Evolutionary conservation across 164 flowering plant species (phyloP).

Genomic region (Vitis riparia): DNA sequence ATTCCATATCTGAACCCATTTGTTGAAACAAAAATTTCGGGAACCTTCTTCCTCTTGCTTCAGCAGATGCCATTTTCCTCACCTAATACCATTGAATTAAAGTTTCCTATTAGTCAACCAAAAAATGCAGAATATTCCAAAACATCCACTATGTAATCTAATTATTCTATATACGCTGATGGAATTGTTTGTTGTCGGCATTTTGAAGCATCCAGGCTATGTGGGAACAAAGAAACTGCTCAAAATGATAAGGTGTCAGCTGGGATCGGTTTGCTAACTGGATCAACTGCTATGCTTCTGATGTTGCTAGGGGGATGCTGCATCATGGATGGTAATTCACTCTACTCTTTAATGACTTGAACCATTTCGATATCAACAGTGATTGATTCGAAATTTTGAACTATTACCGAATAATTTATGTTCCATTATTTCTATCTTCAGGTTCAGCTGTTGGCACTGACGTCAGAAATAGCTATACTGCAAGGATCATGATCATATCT

Average conservation of each 20-base stretch:
- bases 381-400: no score
- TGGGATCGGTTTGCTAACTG: background rate
- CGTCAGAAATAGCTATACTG: constrained; percentile 7
- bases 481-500: constrained; percentile 26
- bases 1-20: no score
- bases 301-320: background rate
- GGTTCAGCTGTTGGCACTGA: constrained; percentile 21
- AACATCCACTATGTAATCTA: no score
- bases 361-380: no score
- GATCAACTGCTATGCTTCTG: background rate
- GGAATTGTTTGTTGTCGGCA: background rate
- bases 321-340: background rate
- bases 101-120: no score
- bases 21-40: no score
- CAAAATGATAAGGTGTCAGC: background rate
- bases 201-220: background rate
- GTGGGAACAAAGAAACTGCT: background rate
- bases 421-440: constrained; percentile 1
- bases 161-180: background rate
- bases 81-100: no score
- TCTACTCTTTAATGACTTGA: no score
- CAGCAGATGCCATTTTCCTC: no score
- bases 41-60: no score
- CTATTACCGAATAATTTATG: no score
- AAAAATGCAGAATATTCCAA: no score